Evolutionary conservation across 164 flowering plant genomes (phyloP), one percentile per base, ranked within the genome.

Genomic region (Macadamia integrifolia): DNA sequence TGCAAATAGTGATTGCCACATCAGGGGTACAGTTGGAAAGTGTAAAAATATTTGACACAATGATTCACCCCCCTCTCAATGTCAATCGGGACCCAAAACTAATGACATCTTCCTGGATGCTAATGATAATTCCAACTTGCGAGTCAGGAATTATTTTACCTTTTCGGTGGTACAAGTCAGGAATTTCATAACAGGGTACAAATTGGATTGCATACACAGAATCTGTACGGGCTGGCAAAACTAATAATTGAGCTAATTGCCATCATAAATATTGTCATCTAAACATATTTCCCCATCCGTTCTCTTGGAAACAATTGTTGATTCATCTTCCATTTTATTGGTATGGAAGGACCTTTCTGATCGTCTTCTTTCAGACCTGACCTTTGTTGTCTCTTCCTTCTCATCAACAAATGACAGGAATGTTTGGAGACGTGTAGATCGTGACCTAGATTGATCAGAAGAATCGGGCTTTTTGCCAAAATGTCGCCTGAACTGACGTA

Each of bases 331-430:
- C 15, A 32, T 61, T 8, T 50, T 62, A 50, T 56, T 46, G 14
- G 55, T 58, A 67, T 60, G 59, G 1, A 66, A 67, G n/a, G 69
- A 59, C 71, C 59, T 40, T 3, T 75, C 70, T 55, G 56, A 35
- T 0, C 74, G 75, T 58, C 77, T 86, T 56, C 85, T 79, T 69
- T 86, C 85, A 1, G 79, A 68, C 61, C 71, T 82, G 75, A 66
- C 75, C 71, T 64, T 66, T 6, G 66, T 55, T 48, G 64, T 77
- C 4, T 80, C 86, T 43, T 63, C 86, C 75, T 77, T 87, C 61
- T 77, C 82, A 75, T 87, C 91, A 3, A 67, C 82, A 55, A 86
- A 87, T 1, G 83, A 75, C 18, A 90, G 30, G 77, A 89, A 89
- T 1, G 79, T 79, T 32, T 72, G 82, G 1, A 86, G 64, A 8